These are phyloP conservation scores for Gloeopeniophorella convolvens DNA, from an alignment of 768 basidiomycete species.

Conservation along the genomic window DNA sequence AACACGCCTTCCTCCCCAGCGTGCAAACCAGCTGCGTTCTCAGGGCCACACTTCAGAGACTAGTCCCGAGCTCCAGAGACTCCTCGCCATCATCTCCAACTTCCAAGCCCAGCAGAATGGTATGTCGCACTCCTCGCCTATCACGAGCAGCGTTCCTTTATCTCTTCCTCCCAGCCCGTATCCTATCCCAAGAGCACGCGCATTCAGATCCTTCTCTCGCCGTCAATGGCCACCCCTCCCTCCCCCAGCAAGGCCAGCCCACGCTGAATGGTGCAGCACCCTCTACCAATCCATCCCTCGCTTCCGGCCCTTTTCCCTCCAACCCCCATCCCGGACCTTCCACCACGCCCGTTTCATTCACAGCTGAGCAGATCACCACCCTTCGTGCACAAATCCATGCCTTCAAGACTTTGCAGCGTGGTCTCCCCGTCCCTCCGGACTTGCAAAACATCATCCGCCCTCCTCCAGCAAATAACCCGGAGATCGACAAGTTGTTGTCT, in stretches of 20 bases:
- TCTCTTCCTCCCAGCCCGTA: slow-evolving; percentile 3
- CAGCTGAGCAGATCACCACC: slow-evolving; percentile 63
- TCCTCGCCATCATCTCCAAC: slow-evolving; percentile 34
- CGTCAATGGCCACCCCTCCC: slow-evolving; percentile 46
- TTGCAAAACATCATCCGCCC: slow-evolving; percentile 66
- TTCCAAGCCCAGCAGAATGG: slow-evolving; percentile 33
- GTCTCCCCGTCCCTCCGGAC: slow-evolving; percentile 59
- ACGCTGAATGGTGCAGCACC: slow-evolving; percentile 31
- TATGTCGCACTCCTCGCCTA: background rate
- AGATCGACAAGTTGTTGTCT: slow-evolving; percentile 60
- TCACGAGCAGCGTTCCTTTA: background rate
- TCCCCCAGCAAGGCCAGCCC: slow-evolving; percentile 18
- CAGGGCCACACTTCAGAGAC: slow-evolving; percentile 42
- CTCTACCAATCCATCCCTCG: slow-evolving; percentile 35
- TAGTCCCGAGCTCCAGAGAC: slow-evolving; percentile 36
- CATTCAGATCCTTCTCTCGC: slow-evolving; percentile 26
- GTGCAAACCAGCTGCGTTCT: slow-evolving; percentile 36
- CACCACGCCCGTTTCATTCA: slow-evolving; percentile 73
- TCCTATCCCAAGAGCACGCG: slow-evolving; percentile 18
- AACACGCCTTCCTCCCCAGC: slow-evolving; percentile 27
- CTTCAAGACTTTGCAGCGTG: slow-evolving; percentile 64
- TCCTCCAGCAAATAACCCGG: slow-evolving; percentile 51
- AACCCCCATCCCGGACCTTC: slow-evolving; percentile 49
- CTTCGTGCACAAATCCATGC: slow-evolving; percentile 81
- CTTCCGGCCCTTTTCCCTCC: slow-evolving; percentile 44